Evolutionary conservation across 2,329 filamentous ascomycete species (phyloP).

Genomic region (Ophiostoma australiae): DNA sequence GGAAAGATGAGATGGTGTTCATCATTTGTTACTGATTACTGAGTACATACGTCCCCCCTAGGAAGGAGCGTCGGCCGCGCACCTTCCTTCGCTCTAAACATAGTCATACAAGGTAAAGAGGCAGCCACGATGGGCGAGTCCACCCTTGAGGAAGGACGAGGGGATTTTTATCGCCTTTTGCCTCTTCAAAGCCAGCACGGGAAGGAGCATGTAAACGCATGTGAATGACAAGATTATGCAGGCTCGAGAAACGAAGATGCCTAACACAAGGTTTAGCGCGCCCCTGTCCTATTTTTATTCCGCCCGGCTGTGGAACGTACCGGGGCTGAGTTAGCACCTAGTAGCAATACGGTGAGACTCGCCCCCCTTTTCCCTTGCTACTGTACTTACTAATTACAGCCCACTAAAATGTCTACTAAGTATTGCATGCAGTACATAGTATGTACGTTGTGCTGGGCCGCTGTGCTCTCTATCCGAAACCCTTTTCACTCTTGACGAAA

Average conservation of each 20-base stretch:
- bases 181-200: neutral
- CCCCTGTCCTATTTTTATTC: conserved; percentile 20
- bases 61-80: neutral
- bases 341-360: conserved; percentile 7
- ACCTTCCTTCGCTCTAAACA: neutral
- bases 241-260: conserved; percentile 10
- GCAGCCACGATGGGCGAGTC: neutral
- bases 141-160: neutral
- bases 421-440: too few relatives aligned
- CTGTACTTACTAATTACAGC: conserved; percentile 6
- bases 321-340: conserved; percentile 24
- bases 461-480: conserved; percentile 24
- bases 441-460: neutral
- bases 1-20: neutral
- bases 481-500: conserved; percentile 24
- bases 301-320: conserved; percentile 17
- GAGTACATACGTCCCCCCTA: neutral
- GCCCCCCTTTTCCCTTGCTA: neutral
- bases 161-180: neutral
- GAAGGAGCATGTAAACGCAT: neutral
- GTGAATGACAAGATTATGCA: neutral
- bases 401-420: neutral
- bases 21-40: conserved; percentile 2
- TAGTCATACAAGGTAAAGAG: neutral
- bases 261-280: conserved; percentile 19